Percentiles rank a stretch among this genome's conserved stretches.
phyloP scores from a whole-genome alignment of 1,139 yeast species.

The Hansenula sp. region DNA sequence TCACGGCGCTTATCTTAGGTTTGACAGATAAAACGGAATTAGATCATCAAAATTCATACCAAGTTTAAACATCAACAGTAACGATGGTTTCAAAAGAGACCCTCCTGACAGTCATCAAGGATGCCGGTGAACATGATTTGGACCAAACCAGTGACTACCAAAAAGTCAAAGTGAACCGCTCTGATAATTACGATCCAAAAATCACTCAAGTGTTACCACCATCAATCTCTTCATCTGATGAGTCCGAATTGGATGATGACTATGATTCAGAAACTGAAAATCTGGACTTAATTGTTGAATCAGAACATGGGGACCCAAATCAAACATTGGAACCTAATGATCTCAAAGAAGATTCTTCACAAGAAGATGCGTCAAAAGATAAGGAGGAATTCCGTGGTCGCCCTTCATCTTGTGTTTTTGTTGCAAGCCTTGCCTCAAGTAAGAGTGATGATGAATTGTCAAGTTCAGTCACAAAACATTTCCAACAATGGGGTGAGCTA shows the following conservation, averaged over 20 bases:
- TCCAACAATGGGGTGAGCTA: conserved; percentile 64
- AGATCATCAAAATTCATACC: background rate
- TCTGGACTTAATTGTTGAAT: conserved; percentile 18
- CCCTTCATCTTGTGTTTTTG: conserved; percentile 87
- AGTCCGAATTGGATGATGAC: conserved; percentile 21
- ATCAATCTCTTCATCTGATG: conserved; percentile 19
- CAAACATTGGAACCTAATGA: conserved; percentile 12
- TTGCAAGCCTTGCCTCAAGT: conserved; percentile 68
- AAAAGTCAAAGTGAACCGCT: background rate
- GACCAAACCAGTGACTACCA: background rate
- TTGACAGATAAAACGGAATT: too few species aligned
- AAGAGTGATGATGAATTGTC: conserved; percentile 68
- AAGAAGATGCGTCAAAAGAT: conserved; percentile 1
- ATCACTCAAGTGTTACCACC: conserved; percentile 9
- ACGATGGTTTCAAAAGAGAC: background rate
- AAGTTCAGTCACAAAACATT: conserved; percentile 62
- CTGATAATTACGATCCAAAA: conserved; percentile 8
- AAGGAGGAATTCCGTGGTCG: conserved; percentile 33
- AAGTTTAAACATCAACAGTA: background rate
- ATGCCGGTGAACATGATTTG: background rate
- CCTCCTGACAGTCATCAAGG: conserved; percentile 1
- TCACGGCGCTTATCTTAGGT: background rate
- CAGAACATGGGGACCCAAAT: conserved; percentile 15
- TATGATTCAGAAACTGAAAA: conserved; percentile 21
- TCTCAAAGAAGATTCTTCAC: conserved; percentile 4